phyloP scores from a whole-genome alignment of 306 rosid genomes.

The Rubus idaeus region DNA sequence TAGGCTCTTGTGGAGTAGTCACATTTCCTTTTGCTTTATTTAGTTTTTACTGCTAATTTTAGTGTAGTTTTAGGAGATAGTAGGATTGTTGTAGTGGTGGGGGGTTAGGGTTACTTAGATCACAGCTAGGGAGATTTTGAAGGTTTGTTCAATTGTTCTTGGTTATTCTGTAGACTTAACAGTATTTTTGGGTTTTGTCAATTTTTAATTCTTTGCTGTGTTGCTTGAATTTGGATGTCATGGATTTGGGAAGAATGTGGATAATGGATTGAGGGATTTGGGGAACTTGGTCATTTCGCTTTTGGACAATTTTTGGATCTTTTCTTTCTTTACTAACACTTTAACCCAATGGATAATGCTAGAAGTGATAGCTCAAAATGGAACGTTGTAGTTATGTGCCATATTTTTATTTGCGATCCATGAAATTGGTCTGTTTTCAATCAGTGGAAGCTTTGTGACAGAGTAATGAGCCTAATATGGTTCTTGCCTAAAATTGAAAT shows the following conservation, averaged over 20 bases:
- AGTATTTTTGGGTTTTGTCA: not conserved
- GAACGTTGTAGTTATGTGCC: too few species aligned
- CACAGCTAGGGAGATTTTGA: not conserved
- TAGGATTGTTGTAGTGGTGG: constrained; percentile 4
- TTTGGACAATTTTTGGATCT: not conserved
- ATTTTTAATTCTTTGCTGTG: not conserved
- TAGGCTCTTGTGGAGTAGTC: constrained; percentile 6
- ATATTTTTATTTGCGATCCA: too few species aligned
- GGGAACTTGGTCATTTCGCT: not conserved
- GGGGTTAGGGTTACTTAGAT: not conserved
- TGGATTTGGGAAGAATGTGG: constrained; percentile 1
- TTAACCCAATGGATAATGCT: not conserved
- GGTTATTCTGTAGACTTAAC: constrained; percentile 4
- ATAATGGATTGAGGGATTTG: not conserved
- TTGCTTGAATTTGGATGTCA: not conserved
- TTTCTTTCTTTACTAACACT: not conserved
- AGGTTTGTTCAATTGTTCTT: not conserved
- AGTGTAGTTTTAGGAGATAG: constrained; percentile 1
- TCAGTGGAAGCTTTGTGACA: too few species aligned
- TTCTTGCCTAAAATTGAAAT: too few species aligned
- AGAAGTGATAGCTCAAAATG: not conserved
- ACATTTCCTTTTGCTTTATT: not conserved
- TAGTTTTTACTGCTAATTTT: constrained; percentile 9
- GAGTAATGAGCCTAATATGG: too few species aligned
- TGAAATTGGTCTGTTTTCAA: too few species aligned